Evolutionary conservation across 2,329 filamentous ascomycete genomes (phyloP), one percentile per base, ranked within the genome.

Genomic region (Botrytis byssoidea): DNA sequence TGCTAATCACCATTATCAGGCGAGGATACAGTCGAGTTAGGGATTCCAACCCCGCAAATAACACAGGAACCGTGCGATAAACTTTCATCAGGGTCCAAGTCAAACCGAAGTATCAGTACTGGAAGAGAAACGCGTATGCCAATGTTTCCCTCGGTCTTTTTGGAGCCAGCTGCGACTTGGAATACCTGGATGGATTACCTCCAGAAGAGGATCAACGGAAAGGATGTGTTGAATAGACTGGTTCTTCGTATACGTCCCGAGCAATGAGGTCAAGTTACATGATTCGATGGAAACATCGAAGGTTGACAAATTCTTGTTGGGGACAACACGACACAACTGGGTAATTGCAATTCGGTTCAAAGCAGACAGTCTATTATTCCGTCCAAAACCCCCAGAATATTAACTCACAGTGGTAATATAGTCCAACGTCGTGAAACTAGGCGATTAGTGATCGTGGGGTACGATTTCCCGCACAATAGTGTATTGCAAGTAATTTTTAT

Each of bases 361-460:
- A 65, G 42, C n/a, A 32, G 22, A 25, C 35, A 40, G 25, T 46
- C 20, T 1, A 51, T 37, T 40, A 18, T 29, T 25, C 22, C 16
- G 22, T 40, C 8, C 18, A 37, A n/a, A 35, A 55, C 22, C 65
- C 65, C 22, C 46, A 40, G 46, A 67, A 40, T 40, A 40, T 67
- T 12, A 32, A 29, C 9, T 12, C 32, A 67, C 48, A 69, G 51
- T 57, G 51, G n/a, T 57, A 57, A 29, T 18, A 57, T 37, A 25
- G 16, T 22, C 46, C 32, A 42, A 68, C 48, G 48, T 44, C 9
- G 66, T 69, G 66, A 69, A 69, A 69, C 66, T 44, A 51, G 48
- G 55, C 12, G 42, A 25, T 42, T 57, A 51, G 18, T 51, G 51
- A 69, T 69, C 66, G 48, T 69, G 48, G 66, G 55, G 66, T 44